These are phyloP conservation scores for Tieghemostelium lacteum DNA, from an alignment of 78 protist species.

Conservation along the genomic window DNA sequence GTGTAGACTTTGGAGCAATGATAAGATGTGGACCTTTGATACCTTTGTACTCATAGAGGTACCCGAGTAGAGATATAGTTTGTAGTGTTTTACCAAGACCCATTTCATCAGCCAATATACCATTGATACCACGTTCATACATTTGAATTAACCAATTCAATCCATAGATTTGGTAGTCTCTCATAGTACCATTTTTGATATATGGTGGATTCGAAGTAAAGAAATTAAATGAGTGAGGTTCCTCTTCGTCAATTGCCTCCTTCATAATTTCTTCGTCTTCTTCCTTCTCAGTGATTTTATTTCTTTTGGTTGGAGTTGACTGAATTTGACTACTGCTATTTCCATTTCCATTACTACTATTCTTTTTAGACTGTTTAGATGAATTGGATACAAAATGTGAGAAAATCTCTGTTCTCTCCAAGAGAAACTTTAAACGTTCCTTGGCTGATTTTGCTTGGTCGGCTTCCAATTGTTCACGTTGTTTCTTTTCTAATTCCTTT, in stretches of 20 bases:
- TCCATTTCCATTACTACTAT: background rate
- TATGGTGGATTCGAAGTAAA: conserved; percentile 72
- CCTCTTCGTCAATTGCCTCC: conserved; percentile 49
- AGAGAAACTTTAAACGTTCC: conserved; percentile 70
- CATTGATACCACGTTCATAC: conserved; percentile 94
- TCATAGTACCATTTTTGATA: conserved; percentile 88
- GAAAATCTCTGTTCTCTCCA: conserved; percentile 75
- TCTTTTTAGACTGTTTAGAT: conserved; percentile 2
- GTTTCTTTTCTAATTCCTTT: conserved; percentile 27
- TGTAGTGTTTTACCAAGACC: conserved; percentile 97
- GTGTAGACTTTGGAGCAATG: conserved; percentile 96
- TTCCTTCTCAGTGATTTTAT: conserved; percentile 61
- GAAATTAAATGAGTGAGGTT: conserved; percentile 66
- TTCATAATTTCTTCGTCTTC: conserved; percentile 79
- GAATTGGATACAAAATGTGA: conserved; percentile 58
- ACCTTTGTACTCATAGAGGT: conserved; percentile 77
- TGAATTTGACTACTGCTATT: background rate
- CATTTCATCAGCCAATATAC: conserved; percentile 96
- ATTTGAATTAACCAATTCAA: conserved; percentile 95
- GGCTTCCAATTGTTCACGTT: conserved; percentile 27
- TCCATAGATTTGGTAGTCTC: conserved; percentile 96
- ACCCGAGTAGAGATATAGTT: conserved; percentile 91
- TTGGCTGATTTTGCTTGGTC: conserved; percentile 59
- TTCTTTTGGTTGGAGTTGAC: conserved; percentile 68
- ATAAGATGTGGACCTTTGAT: conserved; percentile 93